Base-by-base conservation (phyloP, 306 rosid genomes). In the Vigna nakashimae region DNA sequence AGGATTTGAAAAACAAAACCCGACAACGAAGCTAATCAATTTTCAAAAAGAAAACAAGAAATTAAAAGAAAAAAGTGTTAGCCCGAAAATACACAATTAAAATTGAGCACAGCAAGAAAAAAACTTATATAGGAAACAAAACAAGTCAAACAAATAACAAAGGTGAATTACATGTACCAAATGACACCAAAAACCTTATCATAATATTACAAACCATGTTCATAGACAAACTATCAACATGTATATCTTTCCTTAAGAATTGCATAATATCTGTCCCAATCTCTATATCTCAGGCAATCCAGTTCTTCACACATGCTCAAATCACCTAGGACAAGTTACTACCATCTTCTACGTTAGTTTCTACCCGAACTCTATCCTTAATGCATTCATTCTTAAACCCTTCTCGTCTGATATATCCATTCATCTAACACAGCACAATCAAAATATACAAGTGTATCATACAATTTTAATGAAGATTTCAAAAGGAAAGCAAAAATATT, bases 41-140 rank as follows among this genome's bases (percentile, higher is more conserved):
- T 64, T 24, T 38, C 59, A 67, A 69, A 69, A 59, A 17, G 14
- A 13, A 28, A 65, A 50, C 7, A 20, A 45, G 28, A 26, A 26
- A 26, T 26, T 26, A 2, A 26, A 26, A 26, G 28, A 11, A 26
- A 60, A 20, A n/a, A 60, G 58, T 68, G 20, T 46, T 32, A 66
- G 13, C 38, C 18, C 45, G 43, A 38, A 55, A 28, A 13, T 13
- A 12, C 12, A 14, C 62, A 53, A 26, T 30, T 32, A 43, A 45
- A 28, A 65, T 72, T 46, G 20, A 51, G 76, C 78, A 42, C n/a
- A 62, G 48, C 55, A 71, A 50, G 42, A 59, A 71, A 53, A 73
- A 9, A 63, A 16, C 1, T 1, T 2, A 7, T 8, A 8, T 5
- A 9, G 17, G 15, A 63, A 60, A 6, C 18, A 28, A 26, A 59